phyloP scores from a whole-genome alignment of 2,329 filamentous ascomycete genomes.

The Clonostachys rhizophaga region DNA sequence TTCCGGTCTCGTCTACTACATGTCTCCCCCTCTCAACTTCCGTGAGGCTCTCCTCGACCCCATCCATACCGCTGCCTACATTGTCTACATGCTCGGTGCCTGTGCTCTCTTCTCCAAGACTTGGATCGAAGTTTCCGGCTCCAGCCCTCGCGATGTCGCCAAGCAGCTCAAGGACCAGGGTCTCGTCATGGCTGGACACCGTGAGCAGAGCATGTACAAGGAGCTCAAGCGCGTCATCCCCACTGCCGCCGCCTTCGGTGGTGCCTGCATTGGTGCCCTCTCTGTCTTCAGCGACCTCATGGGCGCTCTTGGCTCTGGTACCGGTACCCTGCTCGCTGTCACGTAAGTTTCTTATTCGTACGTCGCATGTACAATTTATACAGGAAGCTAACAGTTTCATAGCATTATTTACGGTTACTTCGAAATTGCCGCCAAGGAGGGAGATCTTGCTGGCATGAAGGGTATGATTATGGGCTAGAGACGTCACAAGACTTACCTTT shows the following conservation, averaged over 20 bases:
- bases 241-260: constrained; percentile 95
- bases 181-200: constrained; percentile 98
- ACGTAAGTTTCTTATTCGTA: constrained; percentile 63
- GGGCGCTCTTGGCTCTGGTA: constrained; percentile 92
- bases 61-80: constrained; percentile 93
- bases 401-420: constrained; percentile 99
- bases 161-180: constrained; percentile 99
- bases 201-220: constrained; percentile 99
- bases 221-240: constrained; percentile 99
- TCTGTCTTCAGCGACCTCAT: constrained; percentile 94
- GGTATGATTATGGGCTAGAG: constrained; percentile 66
- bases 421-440: constrained; percentile 98
- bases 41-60: constrained; percentile 95
- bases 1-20: constrained; percentile 97
- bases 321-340: constrained; percentile 95
- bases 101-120: constrained; percentile 99
- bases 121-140: constrained; percentile 99
- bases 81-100: constrained; percentile 95
- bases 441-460: constrained; percentile 82
- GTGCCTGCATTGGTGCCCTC: constrained; percentile 96
- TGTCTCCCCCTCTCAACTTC: constrained; percentile 97
- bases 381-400: constrained; percentile 22
- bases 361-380: background rate
- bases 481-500: background rate
- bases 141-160: constrained; percentile 93